A percentile compares a stretch with the other conserved stretches of the same genome.
Evolutionary conservation across 2,329 filamentous ascomycete species (phyloP).

Genomic region (Didymella glomerata): DNA sequence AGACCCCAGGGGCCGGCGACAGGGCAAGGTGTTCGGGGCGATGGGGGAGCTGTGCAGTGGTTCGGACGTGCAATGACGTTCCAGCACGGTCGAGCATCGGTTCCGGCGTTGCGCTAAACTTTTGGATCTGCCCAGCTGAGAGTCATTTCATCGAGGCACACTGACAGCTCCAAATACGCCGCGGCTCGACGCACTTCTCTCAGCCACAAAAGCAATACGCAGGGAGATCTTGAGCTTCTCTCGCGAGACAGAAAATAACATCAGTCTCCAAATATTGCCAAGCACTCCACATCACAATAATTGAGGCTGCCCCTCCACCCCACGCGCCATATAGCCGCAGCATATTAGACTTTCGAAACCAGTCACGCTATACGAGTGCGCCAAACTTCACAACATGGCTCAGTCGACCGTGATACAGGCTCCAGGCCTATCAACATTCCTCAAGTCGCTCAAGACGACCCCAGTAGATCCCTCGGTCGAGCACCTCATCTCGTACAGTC

Average conservation of each 20-base stretch:
- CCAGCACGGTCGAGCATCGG: slow-evolving; percentile 7
- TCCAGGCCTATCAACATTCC: slow-evolving; percentile 78
- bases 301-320: slow-evolving; percentile 33
- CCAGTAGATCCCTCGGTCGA: slow-evolving; percentile 85
- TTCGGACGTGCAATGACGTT: slow-evolving; percentile 19
- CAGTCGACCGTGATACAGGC: slow-evolving; percentile 56
- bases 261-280: too few species aligned
- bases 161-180: slow-evolving; percentile 7
- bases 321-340: slow-evolving; percentile 25
- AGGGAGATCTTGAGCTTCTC: too few species aligned
- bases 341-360: slow-evolving; percentile 7
- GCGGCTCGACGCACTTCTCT: neutral
- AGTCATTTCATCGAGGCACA: slow-evolving; percentile 6
- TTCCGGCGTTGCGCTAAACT: slow-evolving; percentile 5
- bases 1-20: slow-evolving; percentile 22
- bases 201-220: neutral
- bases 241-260: too few species aligned
- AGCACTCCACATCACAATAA: too few species aligned
- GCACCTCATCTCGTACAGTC: slow-evolving; percentile 77
- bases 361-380: neutral
- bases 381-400: slow-evolving; percentile 28
- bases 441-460: slow-evolving; percentile 75
- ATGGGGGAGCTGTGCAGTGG: slow-evolving; percentile 21
- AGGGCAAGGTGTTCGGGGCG: slow-evolving; percentile 21
- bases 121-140: slow-evolving; percentile 1